Evolutionary conservation across 2,329 filamentous ascomycete species (phyloP).

Genomic region (Saccharata proteae): DNA sequence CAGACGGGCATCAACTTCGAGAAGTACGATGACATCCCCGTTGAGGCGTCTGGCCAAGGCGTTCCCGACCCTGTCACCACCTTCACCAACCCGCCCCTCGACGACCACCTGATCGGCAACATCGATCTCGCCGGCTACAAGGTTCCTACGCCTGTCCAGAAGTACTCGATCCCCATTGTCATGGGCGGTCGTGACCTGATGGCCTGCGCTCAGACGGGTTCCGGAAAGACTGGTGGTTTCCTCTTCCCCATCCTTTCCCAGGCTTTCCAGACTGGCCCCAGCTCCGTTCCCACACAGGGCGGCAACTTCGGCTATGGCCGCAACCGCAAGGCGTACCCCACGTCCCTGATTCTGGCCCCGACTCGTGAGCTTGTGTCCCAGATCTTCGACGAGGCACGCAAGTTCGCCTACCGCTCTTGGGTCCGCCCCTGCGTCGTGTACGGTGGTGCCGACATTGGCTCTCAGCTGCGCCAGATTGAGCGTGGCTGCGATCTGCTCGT

Average conservation of each 20-base stretch:
- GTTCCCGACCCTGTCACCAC: conserved; percentile 83
- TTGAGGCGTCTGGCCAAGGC: conserved; percentile 88
- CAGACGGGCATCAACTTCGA: conserved; percentile 99
- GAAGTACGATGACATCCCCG: conserved; percentile 99
- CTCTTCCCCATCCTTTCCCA: conserved; percentile 98
- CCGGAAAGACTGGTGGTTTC: conserved; percentile 99
- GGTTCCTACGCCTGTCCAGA: conserved; percentile 92
- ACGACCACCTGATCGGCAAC: conserved; percentile 86
- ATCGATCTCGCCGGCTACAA: conserved; percentile 92
- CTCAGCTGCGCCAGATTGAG: conserved; percentile 96
- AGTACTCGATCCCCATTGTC: conserved; percentile 98
- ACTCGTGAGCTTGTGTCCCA: conserved; percentile 98
- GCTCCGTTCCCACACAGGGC: conserved; percentile 49
- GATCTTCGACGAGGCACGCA: conserved; percentile 94
- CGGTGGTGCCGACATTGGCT: conserved; percentile 96
- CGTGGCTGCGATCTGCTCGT: conserved; percentile 94
- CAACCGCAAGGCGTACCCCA: conserved; percentile 96
- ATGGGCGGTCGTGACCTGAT: conserved; percentile 97
- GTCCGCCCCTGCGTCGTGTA: conserved; percentile 97
- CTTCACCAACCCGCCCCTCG: conserved; percentile 90
- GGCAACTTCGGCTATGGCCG: conserved; percentile 63
- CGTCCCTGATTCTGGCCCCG: conserved; percentile 86
- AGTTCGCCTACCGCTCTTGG: conserved; percentile 98
- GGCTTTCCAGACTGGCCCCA: conserved; percentile 83
- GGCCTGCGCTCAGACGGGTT: conserved; percentile 99